These are phyloP conservation scores for Fraxinus dipetala DNA, from an alignment of 305 asterid genomes.

Conservation along the genomic window DNA sequence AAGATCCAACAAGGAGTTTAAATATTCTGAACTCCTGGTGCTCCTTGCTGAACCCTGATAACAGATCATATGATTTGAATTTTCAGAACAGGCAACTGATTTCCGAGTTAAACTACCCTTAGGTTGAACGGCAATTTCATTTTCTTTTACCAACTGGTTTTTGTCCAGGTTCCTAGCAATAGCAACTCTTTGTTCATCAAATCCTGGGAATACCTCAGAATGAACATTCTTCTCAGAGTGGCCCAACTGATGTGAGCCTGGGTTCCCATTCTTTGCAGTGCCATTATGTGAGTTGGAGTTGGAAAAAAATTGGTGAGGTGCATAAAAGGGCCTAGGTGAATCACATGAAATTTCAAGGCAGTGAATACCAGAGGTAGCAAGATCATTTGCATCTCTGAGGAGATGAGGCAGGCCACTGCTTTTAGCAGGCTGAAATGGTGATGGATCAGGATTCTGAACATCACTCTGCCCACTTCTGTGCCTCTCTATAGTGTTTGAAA, in stretches of 20 bases:
- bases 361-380: conserved; percentile 37
- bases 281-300: conserved; percentile 25
- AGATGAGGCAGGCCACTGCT: conserved; percentile 28
- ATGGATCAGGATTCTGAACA: conserved; percentile 36
- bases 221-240: conserved; percentile 22
- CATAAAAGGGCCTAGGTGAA: conserved; percentile 29
- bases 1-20: conserved; percentile 40
- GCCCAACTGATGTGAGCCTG: conserved; percentile 24
- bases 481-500: conserved; percentile 62
- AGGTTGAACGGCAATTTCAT: conserved; percentile 9
- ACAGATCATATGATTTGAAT: conserved; percentile 19
- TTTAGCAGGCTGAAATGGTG: conserved; percentile 10
- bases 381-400: conserved; percentile 41
- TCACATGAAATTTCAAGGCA: conserved; percentile 32
- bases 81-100: conserved; percentile 15
- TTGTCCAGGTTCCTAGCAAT: neutral
- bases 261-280: conserved; percentile 17
- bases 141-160: neutral
- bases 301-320: conserved; percentile 41
- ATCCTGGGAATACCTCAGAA: conserved; percentile 20
- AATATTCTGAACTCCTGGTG: conserved; percentile 29
- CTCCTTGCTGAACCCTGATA: conserved; percentile 23
- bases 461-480: conserved; percentile 61
- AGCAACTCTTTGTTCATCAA: neutral
- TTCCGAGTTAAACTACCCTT: conserved; percentile 2